A percentile compares a stretch with the other conserved stretches of the same genome.
Evolutionary conservation across 1,139 yeast species (phyloP).

Genomic region (Casaregolazyma lundiana): DNA sequence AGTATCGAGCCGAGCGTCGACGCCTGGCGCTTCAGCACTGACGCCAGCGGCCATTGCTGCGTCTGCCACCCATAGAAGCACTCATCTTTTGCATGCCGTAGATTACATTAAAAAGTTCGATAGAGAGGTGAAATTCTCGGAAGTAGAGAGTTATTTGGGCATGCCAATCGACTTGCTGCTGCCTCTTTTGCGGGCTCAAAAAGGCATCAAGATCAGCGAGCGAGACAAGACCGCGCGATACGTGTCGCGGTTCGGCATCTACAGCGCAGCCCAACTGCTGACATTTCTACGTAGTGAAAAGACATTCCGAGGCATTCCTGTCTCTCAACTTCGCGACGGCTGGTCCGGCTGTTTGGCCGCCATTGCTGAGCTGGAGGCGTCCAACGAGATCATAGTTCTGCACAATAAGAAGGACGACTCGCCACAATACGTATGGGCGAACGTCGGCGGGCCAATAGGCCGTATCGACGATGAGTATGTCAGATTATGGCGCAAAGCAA

Average conservation of each 20-base stretch:
- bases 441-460: conserved; percentile 68
- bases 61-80: conserved; percentile 56
- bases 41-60: conserved; percentile 36
- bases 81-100: conserved; percentile 81
- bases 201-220: conserved; percentile 48
- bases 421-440: conserved; percentile 90
- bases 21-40: conserved; percentile 9
- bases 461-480: conserved; percentile 79
- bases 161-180: conserved; percentile 43
- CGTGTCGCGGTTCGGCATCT: conserved; percentile 82
- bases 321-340: conserved; percentile 89
- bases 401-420: conserved; percentile 80
- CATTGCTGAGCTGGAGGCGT: conserved; percentile 68
- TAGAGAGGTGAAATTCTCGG: conserved; percentile 59
- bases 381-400: conserved; percentile 71
- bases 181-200: conserved; percentile 68
- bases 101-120: conserved; percentile 75
- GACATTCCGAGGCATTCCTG: conserved; percentile 83
- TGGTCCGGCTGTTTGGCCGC: conserved; percentile 91
- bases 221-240: conserved; percentile 68
- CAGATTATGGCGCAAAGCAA: conserved; percentile 71
- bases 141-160: conserved; percentile 55
- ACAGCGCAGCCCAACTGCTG: conserved; percentile 71
- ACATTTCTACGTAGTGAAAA: conserved; percentile 73
- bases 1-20: conserved; percentile 1